Evolutionary conservation across 768 basidiomycete genomes (phyloP).

Genomic region (Pisolithus tinctorius): DNA sequence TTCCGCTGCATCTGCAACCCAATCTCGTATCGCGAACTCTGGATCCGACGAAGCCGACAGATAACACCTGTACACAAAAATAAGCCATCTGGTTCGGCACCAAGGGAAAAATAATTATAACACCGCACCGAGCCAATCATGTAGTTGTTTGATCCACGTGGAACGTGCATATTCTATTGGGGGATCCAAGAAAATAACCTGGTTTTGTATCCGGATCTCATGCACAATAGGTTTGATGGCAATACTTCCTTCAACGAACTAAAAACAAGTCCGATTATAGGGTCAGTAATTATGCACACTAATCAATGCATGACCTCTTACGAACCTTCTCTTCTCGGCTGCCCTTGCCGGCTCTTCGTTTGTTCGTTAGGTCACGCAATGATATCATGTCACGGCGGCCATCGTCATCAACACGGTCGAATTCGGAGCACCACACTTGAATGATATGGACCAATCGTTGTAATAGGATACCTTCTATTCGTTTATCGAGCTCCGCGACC

Average conservation of each 20-base stretch:
- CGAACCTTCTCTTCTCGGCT: constrained; percentile 74
- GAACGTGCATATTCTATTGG: constrained; percentile 92
- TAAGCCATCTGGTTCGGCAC: neutral
- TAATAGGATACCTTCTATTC: constrained; percentile 76
- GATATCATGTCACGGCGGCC: constrained; percentile 45
- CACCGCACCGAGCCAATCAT: constrained; percentile 74
- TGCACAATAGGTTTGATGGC: constrained; percentile 82
- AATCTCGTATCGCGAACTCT: constrained; percentile 95
- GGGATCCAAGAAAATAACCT: constrained; percentile 97
- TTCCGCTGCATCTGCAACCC: constrained; percentile 84
- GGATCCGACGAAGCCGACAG: constrained; percentile 80
- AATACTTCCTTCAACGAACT: constrained; percentile 73
- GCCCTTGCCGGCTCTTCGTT: constrained; percentile 65
- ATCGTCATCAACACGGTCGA: constrained; percentile 72
- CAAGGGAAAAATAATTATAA: neutral
- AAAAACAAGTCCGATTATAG: neutral
- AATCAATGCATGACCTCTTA: neutral
- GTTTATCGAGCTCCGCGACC: constrained; percentile 76
- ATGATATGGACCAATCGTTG: constrained; percentile 72
- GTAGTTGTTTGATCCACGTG: constrained; percentile 83
- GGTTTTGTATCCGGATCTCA: constrained; percentile 97
- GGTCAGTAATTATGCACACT: neutral
- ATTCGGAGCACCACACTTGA: constrained; percentile 83
- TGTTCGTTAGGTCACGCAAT: constrained; percentile 51
- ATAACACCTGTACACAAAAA: constrained; percentile 54